These are phyloP conservation scores for Huntiella savannae DNA, from an alignment of 2,329 filamentous ascomycete genomes.

Conservation along the genomic window DNA sequence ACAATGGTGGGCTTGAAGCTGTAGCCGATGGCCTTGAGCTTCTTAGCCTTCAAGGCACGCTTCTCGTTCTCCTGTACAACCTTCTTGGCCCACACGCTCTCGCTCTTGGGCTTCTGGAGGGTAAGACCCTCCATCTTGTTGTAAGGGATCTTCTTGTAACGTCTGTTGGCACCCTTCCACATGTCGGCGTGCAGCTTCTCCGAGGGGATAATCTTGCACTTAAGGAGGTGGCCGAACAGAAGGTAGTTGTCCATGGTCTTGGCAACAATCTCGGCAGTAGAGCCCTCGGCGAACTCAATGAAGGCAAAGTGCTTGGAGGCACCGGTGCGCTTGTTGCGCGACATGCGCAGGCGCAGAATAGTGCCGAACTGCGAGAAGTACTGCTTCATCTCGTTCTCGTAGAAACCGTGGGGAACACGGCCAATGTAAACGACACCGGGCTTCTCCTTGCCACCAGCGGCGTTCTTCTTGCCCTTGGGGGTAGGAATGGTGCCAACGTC, in stretches of 20 bases:
- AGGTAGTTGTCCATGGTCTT: constrained; percentile 98
- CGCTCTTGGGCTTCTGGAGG: constrained; percentile 52
- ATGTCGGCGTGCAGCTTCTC: constrained; percentile 63
- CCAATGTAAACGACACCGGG: constrained; percentile 79
- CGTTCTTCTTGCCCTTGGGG: constrained; percentile 23
- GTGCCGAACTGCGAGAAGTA: constrained; percentile 90
- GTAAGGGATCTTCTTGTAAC: constrained; percentile 76
- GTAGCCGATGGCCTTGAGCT: constrained; percentile 66
- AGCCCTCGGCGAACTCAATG: constrained; percentile 68
- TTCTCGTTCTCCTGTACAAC: constrained; percentile 54
- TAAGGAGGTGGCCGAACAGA: constrained; percentile 82
- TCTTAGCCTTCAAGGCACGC: constrained; percentile 48
- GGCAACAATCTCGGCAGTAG: constrained; percentile 68
- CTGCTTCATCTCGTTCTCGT: constrained; percentile 81
- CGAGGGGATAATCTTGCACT: constrained; percentile 59
- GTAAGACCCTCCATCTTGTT: constrained; percentile 66
- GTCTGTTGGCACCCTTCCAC: constrained; percentile 77
- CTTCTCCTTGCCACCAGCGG: constrained; percentile 25
- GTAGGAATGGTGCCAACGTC: constrained; percentile 33
- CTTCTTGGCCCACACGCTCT: constrained; percentile 61
- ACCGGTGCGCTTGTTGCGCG: constrained; percentile 81
- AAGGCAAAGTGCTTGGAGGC: constrained; percentile 88
- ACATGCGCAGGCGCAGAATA: constrained; percentile 61
- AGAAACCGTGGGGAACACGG: constrained; percentile 84
- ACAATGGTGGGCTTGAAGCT: constrained; percentile 58